These are phyloP conservation scores for Brassica balearica DNA, from an alignment of 441 rosid species.

Conservation along the genomic window DNA sequence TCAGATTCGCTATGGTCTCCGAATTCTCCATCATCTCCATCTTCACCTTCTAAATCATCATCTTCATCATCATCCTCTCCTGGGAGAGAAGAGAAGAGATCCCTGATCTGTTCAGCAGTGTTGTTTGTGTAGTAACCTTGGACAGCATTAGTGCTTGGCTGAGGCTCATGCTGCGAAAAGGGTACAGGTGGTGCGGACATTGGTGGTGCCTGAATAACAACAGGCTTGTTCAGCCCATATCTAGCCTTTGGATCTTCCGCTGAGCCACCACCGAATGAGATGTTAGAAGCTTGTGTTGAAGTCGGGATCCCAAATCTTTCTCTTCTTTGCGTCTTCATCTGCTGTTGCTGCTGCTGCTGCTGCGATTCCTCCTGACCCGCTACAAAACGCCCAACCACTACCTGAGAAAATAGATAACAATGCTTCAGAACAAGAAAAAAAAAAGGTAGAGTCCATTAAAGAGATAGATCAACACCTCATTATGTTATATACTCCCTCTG, in stretches of 20 bases:
- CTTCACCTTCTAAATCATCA: conserved; percentile 39
- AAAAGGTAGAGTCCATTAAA: background rate
- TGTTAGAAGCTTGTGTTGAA: conserved; percentile 39
- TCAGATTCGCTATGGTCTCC: conserved; percentile 43
- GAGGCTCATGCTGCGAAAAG: conserved; percentile 36
- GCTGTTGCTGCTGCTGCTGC: conserved; percentile 19
- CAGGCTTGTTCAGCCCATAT: conserved; percentile 34
- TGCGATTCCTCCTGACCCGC: conserved; percentile 35
- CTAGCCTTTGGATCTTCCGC: conserved; percentile 39
- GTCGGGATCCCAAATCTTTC: conserved; percentile 31
- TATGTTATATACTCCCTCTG: background rate
- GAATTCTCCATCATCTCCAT: conserved; percentile 40
- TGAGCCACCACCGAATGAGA: conserved; percentile 42
- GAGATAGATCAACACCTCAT: background rate
- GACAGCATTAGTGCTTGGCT: conserved; percentile 27
- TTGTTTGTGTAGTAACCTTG: conserved; percentile 38
- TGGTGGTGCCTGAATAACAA: conserved; percentile 37
- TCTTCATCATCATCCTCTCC: conserved; percentile 37
- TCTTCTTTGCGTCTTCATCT: conserved; percentile 38
- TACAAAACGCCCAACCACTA: conserved; percentile 39
- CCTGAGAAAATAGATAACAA: conserved; percentile 18
- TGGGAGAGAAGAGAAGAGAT: conserved; percentile 44
- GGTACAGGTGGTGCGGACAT: conserved; percentile 41
- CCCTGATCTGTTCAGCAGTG: conserved; percentile 40
- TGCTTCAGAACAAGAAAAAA: background rate